Evolutionary conservation across 2,329 filamentous ascomycete genomes (phyloP).

Genomic region (Hypoxylon sp.): DNA sequence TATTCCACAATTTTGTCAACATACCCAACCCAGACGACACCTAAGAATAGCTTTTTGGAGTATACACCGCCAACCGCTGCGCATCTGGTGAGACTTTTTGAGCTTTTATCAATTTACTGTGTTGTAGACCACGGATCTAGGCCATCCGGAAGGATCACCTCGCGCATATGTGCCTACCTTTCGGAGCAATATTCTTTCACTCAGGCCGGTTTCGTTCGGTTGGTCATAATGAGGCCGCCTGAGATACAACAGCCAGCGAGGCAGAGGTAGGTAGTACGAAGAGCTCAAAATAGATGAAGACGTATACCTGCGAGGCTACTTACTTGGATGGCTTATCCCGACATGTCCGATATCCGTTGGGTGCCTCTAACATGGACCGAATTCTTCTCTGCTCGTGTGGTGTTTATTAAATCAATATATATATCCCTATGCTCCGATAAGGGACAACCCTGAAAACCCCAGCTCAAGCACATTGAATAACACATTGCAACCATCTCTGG

Average conservation of each 20-base stretch:
- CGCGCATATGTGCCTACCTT: conserved; percentile 4
- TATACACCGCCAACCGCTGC: conserved; percentile 5
- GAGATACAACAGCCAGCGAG: conserved; percentile 16
- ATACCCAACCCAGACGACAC: conserved; percentile 28
- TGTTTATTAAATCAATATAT: conserved; percentile 5
- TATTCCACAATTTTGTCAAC: conserved; percentile 2
- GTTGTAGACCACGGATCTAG: conserved; percentile 26
- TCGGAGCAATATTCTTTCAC: not conserved
- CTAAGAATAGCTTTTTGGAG: conserved; percentile 10
- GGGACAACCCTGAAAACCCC: not conserved
- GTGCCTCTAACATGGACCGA: not conserved
- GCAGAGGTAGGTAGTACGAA: conserved; percentile 22
- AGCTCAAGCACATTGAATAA: not conserved
- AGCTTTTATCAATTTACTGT: conserved; percentile 1
- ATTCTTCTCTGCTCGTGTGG: not conserved
- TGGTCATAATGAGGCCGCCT: conserved; percentile 4
- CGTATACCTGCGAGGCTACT: not conserved
- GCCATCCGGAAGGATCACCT: conserved; percentile 27
- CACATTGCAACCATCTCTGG: not conserved
- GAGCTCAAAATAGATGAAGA: conserved; percentile 21
- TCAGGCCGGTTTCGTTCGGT: not conserved
- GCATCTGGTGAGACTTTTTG: not conserved
- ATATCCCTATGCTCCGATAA: not conserved
- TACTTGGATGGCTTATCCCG: not conserved
- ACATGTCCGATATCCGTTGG: not conserved